A percentile compares a stretch with the other conserved stretches of the same genome.
phyloP scores from a whole-genome alignment of 495 filamentous ascomycete genomes.

The Penicillium pulvis region DNA sequence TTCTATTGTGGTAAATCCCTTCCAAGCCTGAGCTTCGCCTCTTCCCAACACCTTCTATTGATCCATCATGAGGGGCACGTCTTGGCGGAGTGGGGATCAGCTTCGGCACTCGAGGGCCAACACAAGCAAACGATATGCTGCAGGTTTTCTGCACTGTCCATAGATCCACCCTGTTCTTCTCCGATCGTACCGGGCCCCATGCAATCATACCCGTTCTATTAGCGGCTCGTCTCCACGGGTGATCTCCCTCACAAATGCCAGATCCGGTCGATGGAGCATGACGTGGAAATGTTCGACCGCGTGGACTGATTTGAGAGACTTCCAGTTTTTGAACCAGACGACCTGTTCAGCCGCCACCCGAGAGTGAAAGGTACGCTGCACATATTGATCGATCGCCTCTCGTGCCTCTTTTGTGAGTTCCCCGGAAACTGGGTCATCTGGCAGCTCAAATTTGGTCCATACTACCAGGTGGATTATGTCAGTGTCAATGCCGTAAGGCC shows the following conservation, averaged over 20 bases:
- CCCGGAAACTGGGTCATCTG: slow-evolving; percentile 48
- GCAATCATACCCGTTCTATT: slow-evolving; percentile 30
- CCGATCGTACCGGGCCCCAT: slow-evolving; percentile 5
- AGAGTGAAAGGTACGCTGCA: slow-evolving; percentile 61
- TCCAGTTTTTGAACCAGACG: slow-evolving; percentile 92
- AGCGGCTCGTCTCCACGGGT: slow-evolving; percentile 74
- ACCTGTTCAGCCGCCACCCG: slow-evolving; percentile 54
- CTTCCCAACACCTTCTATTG: slow-evolving; percentile 6
- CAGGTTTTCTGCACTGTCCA: background rate
- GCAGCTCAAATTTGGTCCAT: slow-evolving; percentile 87
- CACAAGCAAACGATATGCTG: background rate
- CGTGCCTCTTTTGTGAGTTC: slow-evolving; percentile 55
- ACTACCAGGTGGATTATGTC: slow-evolving; percentile 81
- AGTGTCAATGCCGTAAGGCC: slow-evolving; percentile 81
- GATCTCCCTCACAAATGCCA: slow-evolving; percentile 66
- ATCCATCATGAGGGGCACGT: slow-evolving; percentile 31
- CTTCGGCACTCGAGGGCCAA: background rate
- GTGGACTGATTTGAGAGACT: slow-evolving; percentile 73
- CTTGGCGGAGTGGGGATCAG: slow-evolving; percentile 25
- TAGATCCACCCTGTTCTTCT: background rate
- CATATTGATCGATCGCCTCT: slow-evolving; percentile 66
- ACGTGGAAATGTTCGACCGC: slow-evolving; percentile 96
- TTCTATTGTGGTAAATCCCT: background rate
- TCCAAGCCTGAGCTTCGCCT: background rate
- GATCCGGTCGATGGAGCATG: slow-evolving; percentile 77